Evolutionary conservation across 2,329 filamentous ascomycete genomes (phyloP), one percentile per base, ranked within the genome.

Genomic region (Cladosporium sp.): DNA sequence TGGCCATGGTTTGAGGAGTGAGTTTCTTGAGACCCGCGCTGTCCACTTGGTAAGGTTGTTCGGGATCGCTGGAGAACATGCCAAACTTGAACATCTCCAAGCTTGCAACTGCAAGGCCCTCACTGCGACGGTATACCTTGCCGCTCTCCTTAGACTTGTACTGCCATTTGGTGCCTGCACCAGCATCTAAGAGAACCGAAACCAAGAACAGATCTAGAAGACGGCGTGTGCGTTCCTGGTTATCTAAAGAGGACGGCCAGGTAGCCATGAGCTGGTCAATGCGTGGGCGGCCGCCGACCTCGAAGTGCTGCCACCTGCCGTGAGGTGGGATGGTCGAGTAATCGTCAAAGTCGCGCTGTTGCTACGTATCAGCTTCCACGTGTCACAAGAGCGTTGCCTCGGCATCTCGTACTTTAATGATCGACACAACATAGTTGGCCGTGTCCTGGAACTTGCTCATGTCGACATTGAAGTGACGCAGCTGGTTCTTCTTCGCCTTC

Each of bases 1-100:
- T 89, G 13, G 90, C 90, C 74, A 99, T 84, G 66, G 86, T 84
- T 34, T 92, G 88, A 13, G 90, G 83, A 0, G 90, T 95, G 65
- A 98, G 79, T 65, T 83, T 87, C 71, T 86, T 88, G 70, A 99
- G 82, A 0, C 90, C 95, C 6, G 87, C 87, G 69, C 90, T 92
- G 79, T 99, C 94, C 30, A 98, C 95, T 77, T 96, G 93, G 74
- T 88, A 92, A 59, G 92, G 93, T 79, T 97, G 92, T 65, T 81
- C 84, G 2, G 87, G 83, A 75, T 94, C 87, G 77, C 93, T 91
- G 69, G 93, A 97, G 80, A 98, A 98, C 36, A 92, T 75, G 36
- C 95, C 95, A 16, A 86, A 84, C 80, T 97, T 97, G 85, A 97
- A 97, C 93, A 97, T 97, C 71, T 97, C 93, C 72, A 90, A 75